Evolutionary conservation across 345 rosid genomes (phyloP).

Genomic region (Populus deltoides): DNA sequence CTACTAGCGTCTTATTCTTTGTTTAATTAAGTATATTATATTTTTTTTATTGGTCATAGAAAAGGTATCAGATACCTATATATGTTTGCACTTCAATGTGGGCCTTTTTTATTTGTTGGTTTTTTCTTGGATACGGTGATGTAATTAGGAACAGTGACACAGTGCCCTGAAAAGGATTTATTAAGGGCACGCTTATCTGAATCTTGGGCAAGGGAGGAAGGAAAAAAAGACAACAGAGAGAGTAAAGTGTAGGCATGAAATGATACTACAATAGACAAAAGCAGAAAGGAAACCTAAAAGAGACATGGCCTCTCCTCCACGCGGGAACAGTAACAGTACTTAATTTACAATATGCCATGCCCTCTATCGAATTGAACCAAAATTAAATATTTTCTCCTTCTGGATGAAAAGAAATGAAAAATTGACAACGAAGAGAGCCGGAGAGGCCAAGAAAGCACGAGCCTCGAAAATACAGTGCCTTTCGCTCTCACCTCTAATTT

Average conservation of each 20-base stretch:
- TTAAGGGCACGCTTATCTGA: conserved; percentile 19
- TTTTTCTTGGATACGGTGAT: not conserved
- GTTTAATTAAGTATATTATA: not conserved
- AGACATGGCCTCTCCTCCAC: not conserved
- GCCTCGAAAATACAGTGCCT: conserved; percentile 27
- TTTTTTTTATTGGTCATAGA: not conserved
- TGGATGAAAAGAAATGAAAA: not conserved
- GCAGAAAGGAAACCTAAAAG: conserved; percentile 10
- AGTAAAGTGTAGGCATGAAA: conserved; percentile 10
- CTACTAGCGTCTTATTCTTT: not conserved
- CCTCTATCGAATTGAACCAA: not conserved
- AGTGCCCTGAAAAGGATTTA: conserved; percentile 20
- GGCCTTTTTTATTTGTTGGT: not conserved
- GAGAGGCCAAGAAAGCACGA: conserved; percentile 16
- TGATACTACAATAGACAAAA: conserved; percentile 19
- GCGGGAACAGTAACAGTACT: not conserved
- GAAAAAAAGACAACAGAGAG: not conserved
- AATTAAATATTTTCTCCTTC: not conserved
- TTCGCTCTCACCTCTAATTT: conserved; percentile 17
- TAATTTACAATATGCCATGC: not conserved
- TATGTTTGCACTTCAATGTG: not conserved
- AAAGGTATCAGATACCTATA: not conserved
- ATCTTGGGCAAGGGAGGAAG: not conserved
- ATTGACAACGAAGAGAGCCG: not conserved
- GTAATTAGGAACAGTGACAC: conserved; percentile 4